A percentile compares a stretch with the other conserved stretches of the same genome.
These are phyloP conservation scores for Ophiostoma perfectum DNA, from an alignment of 2,329 filamentous ascomycete genomes.

Conservation along the genomic window DNA sequence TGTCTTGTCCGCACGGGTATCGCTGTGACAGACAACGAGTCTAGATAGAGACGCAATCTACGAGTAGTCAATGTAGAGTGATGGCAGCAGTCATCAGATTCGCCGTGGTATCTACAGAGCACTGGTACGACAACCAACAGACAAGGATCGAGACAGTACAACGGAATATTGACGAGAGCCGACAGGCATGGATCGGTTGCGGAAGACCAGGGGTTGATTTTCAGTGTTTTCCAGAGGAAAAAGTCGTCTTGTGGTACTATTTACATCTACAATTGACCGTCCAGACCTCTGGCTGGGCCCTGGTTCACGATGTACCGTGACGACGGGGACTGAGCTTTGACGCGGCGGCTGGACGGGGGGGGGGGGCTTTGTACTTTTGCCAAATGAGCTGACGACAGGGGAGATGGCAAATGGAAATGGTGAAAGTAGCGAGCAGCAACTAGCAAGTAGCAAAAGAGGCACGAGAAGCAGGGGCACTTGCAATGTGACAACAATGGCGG, in stretches of 20 bases:
- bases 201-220: constrained; percentile 9
- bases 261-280: not conserved
- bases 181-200: not conserved
- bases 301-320: not conserved
- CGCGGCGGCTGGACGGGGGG: not conserved
- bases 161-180: not conserved
- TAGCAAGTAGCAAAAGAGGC: not conserved
- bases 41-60: no score
- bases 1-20: not conserved
- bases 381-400: not conserved
- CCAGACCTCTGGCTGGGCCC: not conserved
- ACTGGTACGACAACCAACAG: not conserved
- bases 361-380: not conserved
- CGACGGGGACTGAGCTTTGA: not conserved
- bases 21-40: no score
- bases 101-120: not conserved
- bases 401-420: not conserved
- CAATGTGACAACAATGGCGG: not conserved
- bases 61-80: no score
- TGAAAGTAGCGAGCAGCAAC: not conserved
- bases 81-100: no score
- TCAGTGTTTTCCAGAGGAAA: not conserved
- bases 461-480: constrained; percentile 1
- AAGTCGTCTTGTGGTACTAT: not conserved
- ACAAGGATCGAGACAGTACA: not conserved